Evolutionary conservation across 139 green algal species (phyloP).

Genomic region (Nannochloris sp.): DNA sequence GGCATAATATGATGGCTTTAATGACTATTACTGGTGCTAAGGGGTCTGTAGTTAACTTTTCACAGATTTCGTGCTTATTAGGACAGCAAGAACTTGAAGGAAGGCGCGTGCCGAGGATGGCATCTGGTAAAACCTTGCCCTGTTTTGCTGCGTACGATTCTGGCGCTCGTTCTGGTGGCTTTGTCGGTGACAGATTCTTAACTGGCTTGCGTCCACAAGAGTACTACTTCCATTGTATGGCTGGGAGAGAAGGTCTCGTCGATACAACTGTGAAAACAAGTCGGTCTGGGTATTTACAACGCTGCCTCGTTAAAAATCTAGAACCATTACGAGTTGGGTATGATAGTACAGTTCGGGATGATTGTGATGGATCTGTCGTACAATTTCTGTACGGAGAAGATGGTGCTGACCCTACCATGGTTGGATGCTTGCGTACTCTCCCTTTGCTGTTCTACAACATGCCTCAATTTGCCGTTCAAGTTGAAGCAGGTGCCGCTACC

Average conservation of each 20-base stretch:
- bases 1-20: constrained; percentile 86
- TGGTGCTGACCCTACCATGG: constrained; percentile 69
- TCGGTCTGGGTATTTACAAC: constrained; percentile 74
- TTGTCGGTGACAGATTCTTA: constrained; percentile 93
- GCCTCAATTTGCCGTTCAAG: constrained; percentile 24
- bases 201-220: constrained; percentile 73
- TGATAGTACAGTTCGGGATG: constrained; percentile 84
- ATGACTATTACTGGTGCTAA: constrained; percentile 94
- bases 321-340: constrained; percentile 84
- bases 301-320: constrained; percentile 92
- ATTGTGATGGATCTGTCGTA: constrained; percentile 76
- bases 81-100: constrained; percentile 98
- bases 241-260: constrained; percentile 91
- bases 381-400: constrained; percentile 96
- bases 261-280: constrained; percentile 97
- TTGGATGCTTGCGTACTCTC: constrained; percentile 68
- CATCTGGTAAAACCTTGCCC: constrained; percentile 89
- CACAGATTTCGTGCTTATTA: constrained; percentile 90
- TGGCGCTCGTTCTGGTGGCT: constrained; percentile 72
- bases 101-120: constrained; percentile 84
- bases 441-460: constrained; percentile 62
- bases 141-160: constrained; percentile 90
- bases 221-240: constrained; percentile 99
- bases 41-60: constrained; percentile 95
- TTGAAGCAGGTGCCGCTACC: constrained; percentile 15